phyloP scores from a whole-genome alignment of 2,329 filamentous ascomycete genomes.

The Fusarium sp. region DNA sequence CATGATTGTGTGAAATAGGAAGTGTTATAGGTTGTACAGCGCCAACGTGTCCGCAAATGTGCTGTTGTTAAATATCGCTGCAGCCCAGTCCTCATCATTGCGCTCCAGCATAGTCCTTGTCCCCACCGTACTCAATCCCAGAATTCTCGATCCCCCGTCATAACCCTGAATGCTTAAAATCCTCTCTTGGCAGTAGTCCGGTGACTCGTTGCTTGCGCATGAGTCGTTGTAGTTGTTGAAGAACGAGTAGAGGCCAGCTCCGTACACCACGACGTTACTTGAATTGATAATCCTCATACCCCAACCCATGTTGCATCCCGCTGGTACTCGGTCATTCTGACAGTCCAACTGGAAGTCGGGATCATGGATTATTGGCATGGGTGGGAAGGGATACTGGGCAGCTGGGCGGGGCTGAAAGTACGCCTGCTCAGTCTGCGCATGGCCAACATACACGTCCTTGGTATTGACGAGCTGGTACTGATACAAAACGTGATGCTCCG shows the following conservation, averaged over 20 bases:
- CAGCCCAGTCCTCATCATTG: slow-evolving; percentile 41
- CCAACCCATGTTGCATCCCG: slow-evolving; percentile 73
- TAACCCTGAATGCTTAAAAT: slow-evolving; percentile 54
- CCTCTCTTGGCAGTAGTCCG: slow-evolving; percentile 63
- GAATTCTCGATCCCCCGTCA: slow-evolving; percentile 39
- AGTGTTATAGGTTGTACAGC: slow-evolving; percentile 44
- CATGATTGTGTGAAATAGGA: slow-evolving; percentile 15
- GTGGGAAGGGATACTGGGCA: slow-evolving; percentile 70
- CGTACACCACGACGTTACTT: slow-evolving; percentile 71
- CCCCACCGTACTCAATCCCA: slow-evolving; percentile 51
- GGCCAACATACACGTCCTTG: slow-evolving; percentile 73
- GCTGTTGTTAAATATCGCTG: slow-evolving; percentile 47
- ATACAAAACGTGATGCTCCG: slow-evolving; percentile 78
- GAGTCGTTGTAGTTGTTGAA: slow-evolving; percentile 74
- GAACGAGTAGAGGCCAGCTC: slow-evolving; percentile 78
- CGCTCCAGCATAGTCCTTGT: slow-evolving; percentile 48
- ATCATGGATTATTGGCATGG: slow-evolving; percentile 54
- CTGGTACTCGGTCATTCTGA: slow-evolving; percentile 61
- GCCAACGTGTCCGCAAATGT: slow-evolving; percentile 52
- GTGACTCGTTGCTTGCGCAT: slow-evolving; percentile 61
- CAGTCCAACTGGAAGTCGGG: slow-evolving; percentile 45
- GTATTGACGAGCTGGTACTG: slow-evolving; percentile 77
- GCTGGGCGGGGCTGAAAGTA: slow-evolving; percentile 79
- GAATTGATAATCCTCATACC: slow-evolving; percentile 74
- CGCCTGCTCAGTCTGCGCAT: slow-evolving; percentile 79